phyloP scores from a whole-genome alignment of 2,329 filamentous ascomycete species.

The Pyricularia sp. region DNA sequence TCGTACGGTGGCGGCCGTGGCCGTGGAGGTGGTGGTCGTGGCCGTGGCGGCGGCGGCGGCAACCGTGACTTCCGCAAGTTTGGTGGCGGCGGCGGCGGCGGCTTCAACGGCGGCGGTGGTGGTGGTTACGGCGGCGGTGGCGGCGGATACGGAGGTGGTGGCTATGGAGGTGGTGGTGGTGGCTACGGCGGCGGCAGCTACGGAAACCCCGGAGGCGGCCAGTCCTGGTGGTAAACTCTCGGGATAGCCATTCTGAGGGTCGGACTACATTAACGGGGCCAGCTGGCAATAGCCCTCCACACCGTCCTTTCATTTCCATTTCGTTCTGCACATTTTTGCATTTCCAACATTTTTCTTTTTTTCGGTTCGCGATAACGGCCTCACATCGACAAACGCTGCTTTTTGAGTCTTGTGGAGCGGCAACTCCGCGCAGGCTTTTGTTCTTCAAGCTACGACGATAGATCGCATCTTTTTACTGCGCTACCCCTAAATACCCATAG shows the following conservation, averaged over 20 bases:
- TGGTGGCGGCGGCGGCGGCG: constrained; percentile 41
- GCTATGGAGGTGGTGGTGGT: constrained; percentile 33
- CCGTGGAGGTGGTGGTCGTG: constrained; percentile 45
- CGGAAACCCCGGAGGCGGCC: constrained; percentile 31
- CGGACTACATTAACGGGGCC: not conserved
- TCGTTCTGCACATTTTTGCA: constrained; percentile 9
- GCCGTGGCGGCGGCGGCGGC: constrained; percentile 60
- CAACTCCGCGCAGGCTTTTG: constrained; percentile 6
- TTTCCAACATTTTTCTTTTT: constrained; percentile 6
- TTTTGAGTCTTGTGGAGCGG: constrained; percentile 4
- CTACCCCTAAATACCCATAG: constrained; percentile 25
- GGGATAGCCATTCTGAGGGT: not conserved
- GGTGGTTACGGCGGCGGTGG: constrained; percentile 25
- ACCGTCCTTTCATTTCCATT: constrained; percentile 6
- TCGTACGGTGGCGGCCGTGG: constrained; percentile 63
- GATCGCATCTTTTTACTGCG: constrained; percentile 22
- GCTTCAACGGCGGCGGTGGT: constrained; percentile 38
- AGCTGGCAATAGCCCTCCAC: not conserved
- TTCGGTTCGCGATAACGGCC: constrained; percentile 13
- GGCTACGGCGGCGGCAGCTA: constrained; percentile 28
- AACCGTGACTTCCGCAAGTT: constrained; percentile 82
- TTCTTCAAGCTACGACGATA: constrained; percentile 19
- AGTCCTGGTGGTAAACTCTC: constrained; percentile 52
- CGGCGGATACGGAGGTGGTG: constrained; percentile 23
- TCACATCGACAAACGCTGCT: constrained; percentile 13